Conservation (phyloP, 192 early-diverging fungal species). For the Entomortierella parvispora region DNA sequence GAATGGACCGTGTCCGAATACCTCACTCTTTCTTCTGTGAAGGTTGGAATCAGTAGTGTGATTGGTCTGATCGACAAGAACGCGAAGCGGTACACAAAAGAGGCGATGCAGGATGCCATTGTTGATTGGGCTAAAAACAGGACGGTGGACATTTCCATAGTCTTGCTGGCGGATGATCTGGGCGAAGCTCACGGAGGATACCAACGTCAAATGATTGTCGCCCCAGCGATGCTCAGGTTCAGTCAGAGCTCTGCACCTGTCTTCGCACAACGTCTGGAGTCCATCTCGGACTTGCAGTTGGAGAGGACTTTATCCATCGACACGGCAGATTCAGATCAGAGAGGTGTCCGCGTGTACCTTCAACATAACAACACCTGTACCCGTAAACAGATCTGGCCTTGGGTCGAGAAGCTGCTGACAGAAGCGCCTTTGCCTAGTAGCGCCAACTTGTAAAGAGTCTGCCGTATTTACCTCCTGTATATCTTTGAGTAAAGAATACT, state of each 20-base stretch:
- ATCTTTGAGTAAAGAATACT: no score
- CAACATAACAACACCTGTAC: slow-evolving; percentile 64
- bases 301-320: slow-evolving; percentile 14
- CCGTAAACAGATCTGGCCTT: slow-evolving; percentile 72
- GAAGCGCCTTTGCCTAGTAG: neutral
- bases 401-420: slow-evolving; percentile 47
- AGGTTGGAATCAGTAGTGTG: slow-evolving; percentile 72
- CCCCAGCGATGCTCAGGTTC: slow-evolving; percentile 31
- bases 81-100: slow-evolving; percentile 56
- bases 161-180: slow-evolving; percentile 63
- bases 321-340: slow-evolving; percentile 9
- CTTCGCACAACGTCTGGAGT: slow-evolving; percentile 48
- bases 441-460: slow-evolving; percentile 11
- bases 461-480: no score
- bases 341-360: slow-evolving; percentile 47
- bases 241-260: neutral
- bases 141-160: slow-evolving; percentile 58
- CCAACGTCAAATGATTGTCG: slow-evolving; percentile 67
- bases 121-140: slow-evolving; percentile 51
- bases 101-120: slow-evolving; percentile 29
- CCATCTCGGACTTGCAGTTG: slow-evolving; percentile 44
- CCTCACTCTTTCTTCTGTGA: slow-evolving; percentile 29
- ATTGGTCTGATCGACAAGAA: slow-evolving; percentile 61
- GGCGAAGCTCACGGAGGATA: slow-evolving; percentile 65
- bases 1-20: slow-evolving; percentile 66